Evolutionary conservation across 1,139 yeast species (phyloP).

Genomic region (Blastobotrys arbuscula): DNA sequence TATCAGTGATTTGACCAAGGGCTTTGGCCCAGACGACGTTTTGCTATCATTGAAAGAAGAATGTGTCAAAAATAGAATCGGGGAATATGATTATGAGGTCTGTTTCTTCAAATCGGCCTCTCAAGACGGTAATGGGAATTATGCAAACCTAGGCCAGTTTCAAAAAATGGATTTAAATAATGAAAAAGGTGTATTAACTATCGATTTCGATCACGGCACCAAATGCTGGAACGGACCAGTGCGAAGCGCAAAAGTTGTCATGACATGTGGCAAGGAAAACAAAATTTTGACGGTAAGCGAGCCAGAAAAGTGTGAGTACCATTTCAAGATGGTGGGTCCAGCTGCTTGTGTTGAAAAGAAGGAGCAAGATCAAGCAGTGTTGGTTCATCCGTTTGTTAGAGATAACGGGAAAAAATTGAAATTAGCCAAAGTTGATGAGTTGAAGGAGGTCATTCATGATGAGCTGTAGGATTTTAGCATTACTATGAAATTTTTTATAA

Average conservation of each 20-base stretch:
- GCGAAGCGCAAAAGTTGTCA: slow-evolving; percentile 59
- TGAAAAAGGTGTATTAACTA: slow-evolving; percentile 27
- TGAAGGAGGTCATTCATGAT: not conserved
- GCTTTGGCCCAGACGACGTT: slow-evolving; percentile 60
- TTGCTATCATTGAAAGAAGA: slow-evolving; percentile 51
- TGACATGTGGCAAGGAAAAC: slow-evolving; percentile 61
- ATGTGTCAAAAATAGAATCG: slow-evolving; percentile 47
- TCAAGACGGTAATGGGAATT: slow-evolving; percentile 47
- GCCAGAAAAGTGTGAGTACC: slow-evolving; percentile 83
- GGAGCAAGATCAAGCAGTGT: not conserved
- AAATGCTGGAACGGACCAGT: slow-evolving; percentile 94
- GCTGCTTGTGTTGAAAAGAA: slow-evolving; percentile 50
- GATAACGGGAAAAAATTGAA: not conserved
- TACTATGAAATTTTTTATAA: not conserved
- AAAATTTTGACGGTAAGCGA: slow-evolving; percentile 66
- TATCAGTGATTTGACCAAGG: slow-evolving; percentile 17
- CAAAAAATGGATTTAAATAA: slow-evolving; percentile 11
- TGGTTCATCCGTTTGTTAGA: not conserved
- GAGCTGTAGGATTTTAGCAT: not conserved
- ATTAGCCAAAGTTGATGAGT: not conserved
- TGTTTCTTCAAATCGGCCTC: slow-evolving; percentile 53
- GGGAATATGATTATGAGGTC: slow-evolving; percentile 66
- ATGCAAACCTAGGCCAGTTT: slow-evolving; percentile 49
- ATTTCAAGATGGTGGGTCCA: slow-evolving; percentile 59
- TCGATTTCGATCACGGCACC: slow-evolving; percentile 60